phyloP scores from a whole-genome alignment of 345 rosid species.

The Populus simonii region DNA sequence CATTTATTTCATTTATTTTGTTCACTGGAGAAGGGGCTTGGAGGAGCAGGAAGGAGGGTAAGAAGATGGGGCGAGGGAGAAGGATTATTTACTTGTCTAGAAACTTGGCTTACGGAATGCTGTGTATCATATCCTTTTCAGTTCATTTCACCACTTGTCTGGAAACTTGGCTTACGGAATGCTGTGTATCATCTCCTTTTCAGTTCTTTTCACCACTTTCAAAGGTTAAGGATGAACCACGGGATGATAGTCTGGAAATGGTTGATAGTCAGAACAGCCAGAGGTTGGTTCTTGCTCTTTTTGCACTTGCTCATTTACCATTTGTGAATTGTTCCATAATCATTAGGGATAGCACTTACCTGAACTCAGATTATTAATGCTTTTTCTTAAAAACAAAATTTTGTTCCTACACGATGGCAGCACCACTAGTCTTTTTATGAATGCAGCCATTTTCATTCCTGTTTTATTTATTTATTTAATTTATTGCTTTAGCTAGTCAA shows the following conservation, averaged over 20 bases:
- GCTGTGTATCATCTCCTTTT: not conserved
- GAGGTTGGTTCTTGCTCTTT: constrained; percentile 39
- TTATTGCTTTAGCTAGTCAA: not conserved
- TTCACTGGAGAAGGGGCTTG: not conserved
- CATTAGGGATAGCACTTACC: not conserved
- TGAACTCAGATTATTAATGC: not conserved
- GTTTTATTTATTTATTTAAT: not conserved
- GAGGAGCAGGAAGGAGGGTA: not conserved
- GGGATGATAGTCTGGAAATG: constrained; percentile 54
- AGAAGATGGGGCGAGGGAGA: not conserved
- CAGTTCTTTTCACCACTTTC: constrained; percentile 92
- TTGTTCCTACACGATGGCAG: not conserved
- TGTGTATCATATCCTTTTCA: constrained; percentile 14
- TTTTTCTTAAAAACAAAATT: not conserved
- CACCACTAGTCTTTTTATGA: not conserved
- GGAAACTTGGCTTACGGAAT: not conserved
- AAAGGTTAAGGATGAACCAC: constrained; percentile 72
- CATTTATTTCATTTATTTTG: not conserved
- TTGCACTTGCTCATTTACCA: not conserved
- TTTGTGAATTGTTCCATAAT: not conserved
- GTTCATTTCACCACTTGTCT: constrained; percentile 77
- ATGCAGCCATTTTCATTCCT: not conserved
- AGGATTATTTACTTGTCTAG: not conserved
- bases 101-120: not conserved
- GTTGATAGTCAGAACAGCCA: constrained; percentile 43